phyloP scores from a whole-genome alignment of 352 stramenopile genomes.

The Elongisporangium undulatum region DNA sequence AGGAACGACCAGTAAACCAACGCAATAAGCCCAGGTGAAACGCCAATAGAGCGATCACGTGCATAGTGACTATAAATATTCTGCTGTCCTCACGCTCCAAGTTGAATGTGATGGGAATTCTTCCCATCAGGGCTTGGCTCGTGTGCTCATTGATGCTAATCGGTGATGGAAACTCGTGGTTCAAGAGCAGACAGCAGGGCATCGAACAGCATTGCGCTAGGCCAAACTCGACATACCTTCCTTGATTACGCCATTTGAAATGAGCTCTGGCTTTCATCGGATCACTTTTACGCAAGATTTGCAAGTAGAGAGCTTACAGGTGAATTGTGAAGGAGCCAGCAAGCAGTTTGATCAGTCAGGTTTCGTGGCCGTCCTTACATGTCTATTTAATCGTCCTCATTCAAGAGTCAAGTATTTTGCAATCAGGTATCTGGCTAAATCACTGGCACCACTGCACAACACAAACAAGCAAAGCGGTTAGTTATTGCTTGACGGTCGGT shows the following conservation, averaged over 20 bases:
- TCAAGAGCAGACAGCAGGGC: background rate
- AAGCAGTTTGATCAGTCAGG: background rate
- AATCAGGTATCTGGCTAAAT: slow-evolving; percentile 72
- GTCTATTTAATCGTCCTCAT: slow-evolving; percentile 13
- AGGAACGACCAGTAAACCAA: no score
- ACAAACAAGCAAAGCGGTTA: slow-evolving; percentile 2
- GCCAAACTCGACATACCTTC: no score
- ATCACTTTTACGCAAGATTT: no score
- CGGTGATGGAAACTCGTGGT: background rate
- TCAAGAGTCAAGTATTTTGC: slow-evolving; percentile 82
- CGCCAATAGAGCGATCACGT: no score
- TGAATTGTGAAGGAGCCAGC: background rate
- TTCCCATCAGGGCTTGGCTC: no score
- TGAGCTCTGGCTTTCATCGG: no score
- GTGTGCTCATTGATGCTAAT: background rate
- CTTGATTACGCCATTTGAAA: no score
- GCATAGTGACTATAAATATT: no score
- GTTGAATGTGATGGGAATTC: no score
- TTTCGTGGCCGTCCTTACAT: background rate
- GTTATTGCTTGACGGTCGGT: background rate
- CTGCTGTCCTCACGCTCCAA: no score
- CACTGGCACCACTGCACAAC: slow-evolving; percentile 51
- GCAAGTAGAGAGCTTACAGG: no score
- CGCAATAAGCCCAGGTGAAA: no score
- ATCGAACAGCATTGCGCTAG: background rate